Evolutionary conservation across 352 stramenopile species (phyloP).

Genomic region (Phytophthora multivora): DNA sequence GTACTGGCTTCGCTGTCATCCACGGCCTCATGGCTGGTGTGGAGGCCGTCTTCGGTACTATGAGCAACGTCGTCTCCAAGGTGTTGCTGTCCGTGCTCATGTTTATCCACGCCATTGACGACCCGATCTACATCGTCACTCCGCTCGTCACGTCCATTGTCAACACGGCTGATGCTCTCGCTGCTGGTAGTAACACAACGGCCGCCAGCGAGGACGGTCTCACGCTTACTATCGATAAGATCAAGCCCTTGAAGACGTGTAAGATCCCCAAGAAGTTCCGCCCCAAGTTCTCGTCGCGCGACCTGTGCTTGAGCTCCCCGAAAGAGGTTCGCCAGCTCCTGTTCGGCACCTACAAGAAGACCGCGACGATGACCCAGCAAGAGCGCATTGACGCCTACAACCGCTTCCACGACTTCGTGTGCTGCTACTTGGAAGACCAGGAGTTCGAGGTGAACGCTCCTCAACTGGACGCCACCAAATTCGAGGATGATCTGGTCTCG

Average conservation of each 20-base stretch:
- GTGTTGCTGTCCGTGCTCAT: constrained; percentile 27
- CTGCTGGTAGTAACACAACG: not conserved
- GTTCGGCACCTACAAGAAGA: constrained; percentile 16
- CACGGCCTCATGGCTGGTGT: constrained; percentile 20
- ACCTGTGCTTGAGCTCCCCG: constrained; percentile 14
- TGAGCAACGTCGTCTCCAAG: constrained; percentile 27
- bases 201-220: not conserved
- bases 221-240: not conserved
- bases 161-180: constrained; percentile 7
- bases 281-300: constrained; percentile 11
- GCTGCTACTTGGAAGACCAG: constrained; percentile 16
- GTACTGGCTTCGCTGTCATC: constrained; percentile 26
- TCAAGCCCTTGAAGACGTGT: constrained; percentile 6
- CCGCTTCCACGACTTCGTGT: constrained; percentile 11
- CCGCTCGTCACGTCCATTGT: constrained; percentile 15
- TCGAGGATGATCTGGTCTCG: constrained; percentile 8
- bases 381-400: constrained; percentile 20
- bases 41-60: constrained; percentile 13
- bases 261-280: constrained; percentile 10
- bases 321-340: constrained; percentile 12
- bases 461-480: constrained; percentile 3
- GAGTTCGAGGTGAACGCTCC: constrained; percentile 20
- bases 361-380: constrained; percentile 3
- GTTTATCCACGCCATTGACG: constrained; percentile 34
- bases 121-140: constrained; percentile 24